Percentiles rank a stretch among this genome's conserved stretches.
Conservation (phyloP, 495 filamentous ascomycete genomes). For the Penicillium bialowiezense region DNA sequence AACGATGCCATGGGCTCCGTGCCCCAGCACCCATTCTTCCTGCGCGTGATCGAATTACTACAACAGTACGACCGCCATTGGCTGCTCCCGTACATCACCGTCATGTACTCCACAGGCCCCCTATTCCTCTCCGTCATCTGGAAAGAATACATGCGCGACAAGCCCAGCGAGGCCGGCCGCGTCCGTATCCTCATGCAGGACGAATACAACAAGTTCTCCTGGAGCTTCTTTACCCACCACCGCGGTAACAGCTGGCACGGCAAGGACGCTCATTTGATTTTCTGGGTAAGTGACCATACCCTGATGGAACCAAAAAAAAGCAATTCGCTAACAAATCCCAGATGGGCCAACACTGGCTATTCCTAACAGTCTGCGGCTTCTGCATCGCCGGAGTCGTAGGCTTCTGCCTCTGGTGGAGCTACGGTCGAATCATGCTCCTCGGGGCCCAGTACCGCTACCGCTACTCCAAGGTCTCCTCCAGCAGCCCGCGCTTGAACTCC, state of each 20-base stretch:
- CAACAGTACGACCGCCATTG: conserved; percentile 71
- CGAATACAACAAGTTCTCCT: conserved; percentile 67
- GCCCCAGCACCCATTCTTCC: conserved; percentile 82
- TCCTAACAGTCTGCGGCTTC: conserved; percentile 66
- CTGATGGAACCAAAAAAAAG: too few species aligned
- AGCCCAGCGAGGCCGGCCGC: conserved; percentile 37
- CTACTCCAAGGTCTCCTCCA: conserved; percentile 35
- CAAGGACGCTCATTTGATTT: conserved; percentile 70
- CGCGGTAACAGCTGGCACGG: conserved; percentile 75
- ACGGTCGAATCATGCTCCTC: conserved; percentile 47
- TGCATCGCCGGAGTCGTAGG: conserved; percentile 56
- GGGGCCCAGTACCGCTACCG: conserved; percentile 45
- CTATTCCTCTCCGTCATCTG: conserved; percentile 82
- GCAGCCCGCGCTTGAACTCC: conserved; percentile 29
- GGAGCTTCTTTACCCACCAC: conserved; percentile 78
- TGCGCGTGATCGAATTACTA: conserved; percentile 65
- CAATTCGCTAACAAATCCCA: conserved; percentile 3
- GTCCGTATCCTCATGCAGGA: conserved; percentile 58
- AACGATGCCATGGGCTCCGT: conserved; percentile 86
- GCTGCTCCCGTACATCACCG: conserved; percentile 80
- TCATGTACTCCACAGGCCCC: conserved; percentile 85
- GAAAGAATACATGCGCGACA: conserved; percentile 65
- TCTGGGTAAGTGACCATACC: conserved; percentile 56
- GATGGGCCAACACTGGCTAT: conserved; percentile 73
- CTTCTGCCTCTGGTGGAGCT: conserved; percentile 55